Evolutionary conservation across 1,139 yeast species (phyloP).

Genomic region (Zygoascus meyerae): DNA sequence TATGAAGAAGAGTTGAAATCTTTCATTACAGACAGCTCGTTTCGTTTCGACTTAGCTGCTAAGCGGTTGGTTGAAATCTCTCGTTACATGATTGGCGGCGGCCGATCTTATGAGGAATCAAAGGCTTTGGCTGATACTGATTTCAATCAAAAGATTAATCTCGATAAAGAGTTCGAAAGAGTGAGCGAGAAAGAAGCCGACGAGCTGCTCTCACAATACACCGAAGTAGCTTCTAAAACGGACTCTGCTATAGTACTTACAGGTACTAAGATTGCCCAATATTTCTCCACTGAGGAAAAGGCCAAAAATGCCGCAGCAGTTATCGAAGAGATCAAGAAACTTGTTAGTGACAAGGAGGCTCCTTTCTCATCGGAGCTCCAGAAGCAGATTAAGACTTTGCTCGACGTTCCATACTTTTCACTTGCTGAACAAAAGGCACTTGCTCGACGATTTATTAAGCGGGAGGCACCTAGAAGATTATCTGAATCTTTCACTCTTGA

Average conservation of each 20-base stretch:
- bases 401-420: slow-evolving; percentile 36
- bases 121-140: slow-evolving; percentile 54
- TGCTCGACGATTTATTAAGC: slow-evolving; percentile 36
- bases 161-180: slow-evolving; percentile 41
- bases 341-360: slow-evolving; percentile 7
- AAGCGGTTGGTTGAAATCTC: slow-evolving; percentile 49
- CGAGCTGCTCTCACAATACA: slow-evolving; percentile 33
- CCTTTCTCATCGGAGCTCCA: slow-evolving; percentile 31
- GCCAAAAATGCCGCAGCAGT: slow-evolving; percentile 14
- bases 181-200: slow-evolving; percentile 20
- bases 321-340: slow-evolving; percentile 4
- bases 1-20: slow-evolving; percentile 26
- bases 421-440: slow-evolving; percentile 19
- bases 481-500: slow-evolving; percentile 17
- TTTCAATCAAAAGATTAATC: slow-evolving; percentile 45
- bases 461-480: slow-evolving; percentile 16
- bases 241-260: slow-evolving; percentile 24
- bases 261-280: slow-evolving; percentile 21
- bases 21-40: slow-evolving; percentile 31
- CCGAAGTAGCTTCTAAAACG: slow-evolving; percentile 28
- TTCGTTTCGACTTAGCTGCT: slow-evolving; percentile 39
- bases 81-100: slow-evolving; percentile 45
- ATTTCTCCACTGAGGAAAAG: slow-evolving; percentile 28
- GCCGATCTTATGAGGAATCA: slow-evolving; percentile 41
- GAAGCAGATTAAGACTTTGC: slow-evolving; percentile 31